Evolutionary conservation across 306 rosid species (phyloP).

Genomic region (Hippophae gyantsensis): DNA sequence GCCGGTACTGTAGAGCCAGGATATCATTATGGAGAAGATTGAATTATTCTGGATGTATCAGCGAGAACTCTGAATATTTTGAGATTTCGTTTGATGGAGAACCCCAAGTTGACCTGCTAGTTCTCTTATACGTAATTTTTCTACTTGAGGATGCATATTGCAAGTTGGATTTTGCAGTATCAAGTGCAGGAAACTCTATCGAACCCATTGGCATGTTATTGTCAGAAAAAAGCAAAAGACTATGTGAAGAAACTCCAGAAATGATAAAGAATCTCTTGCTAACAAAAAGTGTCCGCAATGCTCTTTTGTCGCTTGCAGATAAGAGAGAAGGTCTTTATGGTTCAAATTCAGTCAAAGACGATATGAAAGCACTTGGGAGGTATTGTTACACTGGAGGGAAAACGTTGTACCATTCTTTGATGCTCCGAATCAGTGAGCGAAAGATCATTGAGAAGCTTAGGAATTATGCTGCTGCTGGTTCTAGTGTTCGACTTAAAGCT

Average conservation of each 20-base stretch:
- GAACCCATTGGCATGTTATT: constrained; percentile 30
- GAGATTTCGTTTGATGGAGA: constrained; percentile 75
- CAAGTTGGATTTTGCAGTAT: constrained; percentile 42
- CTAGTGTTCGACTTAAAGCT: constrained; percentile 15
- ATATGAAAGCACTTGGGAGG: constrained; percentile 34
- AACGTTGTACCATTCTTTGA: constrained; percentile 62
- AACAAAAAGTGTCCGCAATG: constrained; percentile 40
- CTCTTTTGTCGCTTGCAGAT: constrained; percentile 53
- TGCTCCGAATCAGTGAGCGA: constrained; percentile 67
- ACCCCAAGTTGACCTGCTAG: constrained; percentile 65
- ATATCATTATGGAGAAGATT: constrained; percentile 69
- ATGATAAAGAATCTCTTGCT: constrained; percentile 38
- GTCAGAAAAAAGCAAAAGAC: constrained; percentile 19
- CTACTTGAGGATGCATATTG: constrained; percentile 47
- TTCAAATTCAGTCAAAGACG: constrained; percentile 46
- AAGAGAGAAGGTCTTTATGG: constrained; percentile 65
- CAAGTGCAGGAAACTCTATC: constrained; percentile 27
- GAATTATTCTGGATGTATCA: constrained; percentile 41
- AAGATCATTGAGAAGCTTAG: constrained; percentile 54
- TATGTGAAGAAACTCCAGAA: constrained; percentile 12
- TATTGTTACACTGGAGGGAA: constrained; percentile 33
- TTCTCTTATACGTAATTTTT: constrained; percentile 45
- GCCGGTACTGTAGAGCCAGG: constrained; percentile 56
- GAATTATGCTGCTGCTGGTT: constrained; percentile 30
- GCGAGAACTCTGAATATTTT: constrained; percentile 56